These are phyloP conservation scores for Podaxis sp. DNA, from an alignment of 768 basidiomycete genomes.

Conservation along the genomic window DNA sequence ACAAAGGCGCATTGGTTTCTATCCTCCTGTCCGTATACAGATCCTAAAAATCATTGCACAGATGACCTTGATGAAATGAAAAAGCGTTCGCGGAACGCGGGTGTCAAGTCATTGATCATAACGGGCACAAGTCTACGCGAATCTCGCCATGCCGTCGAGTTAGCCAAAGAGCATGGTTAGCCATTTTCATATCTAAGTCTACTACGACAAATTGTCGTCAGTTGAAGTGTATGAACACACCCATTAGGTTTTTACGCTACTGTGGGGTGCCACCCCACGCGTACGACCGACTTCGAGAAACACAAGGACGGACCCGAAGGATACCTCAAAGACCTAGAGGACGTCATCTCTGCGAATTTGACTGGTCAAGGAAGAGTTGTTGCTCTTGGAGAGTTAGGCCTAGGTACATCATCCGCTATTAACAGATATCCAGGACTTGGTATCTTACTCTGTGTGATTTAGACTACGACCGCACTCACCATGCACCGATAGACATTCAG, in stretches of 20 bases:
- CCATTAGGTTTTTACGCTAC: constrained; percentile 64
- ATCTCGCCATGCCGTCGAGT: constrained; percentile 53
- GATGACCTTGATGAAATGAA: constrained; percentile 67
- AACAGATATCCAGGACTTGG: not conserved
- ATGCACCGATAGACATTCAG: constrained; percentile 61
- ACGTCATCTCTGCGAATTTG: constrained; percentile 48
- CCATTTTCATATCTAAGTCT: not conserved
- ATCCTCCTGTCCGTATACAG: not conserved
- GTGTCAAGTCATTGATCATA: constrained; percentile 71
- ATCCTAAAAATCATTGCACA: constrained; percentile 20
- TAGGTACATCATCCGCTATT: constrained; percentile 44
- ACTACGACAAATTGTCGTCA: not conserved
- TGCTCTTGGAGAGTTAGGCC: constrained; percentile 78
- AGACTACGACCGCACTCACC: constrained; percentile 81
- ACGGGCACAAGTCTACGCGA: constrained; percentile 74
- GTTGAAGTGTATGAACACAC: not conserved
- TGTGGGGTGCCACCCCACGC: constrained; percentile 80
- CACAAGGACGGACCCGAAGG: constrained; percentile 54
- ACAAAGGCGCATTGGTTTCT: constrained; percentile 37
- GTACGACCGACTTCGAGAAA: constrained; percentile 64
- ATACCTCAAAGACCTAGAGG: constrained; percentile 61
- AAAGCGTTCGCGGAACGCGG: constrained; percentile 52
- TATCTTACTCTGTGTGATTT: not conserved
- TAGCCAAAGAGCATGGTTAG: constrained; percentile 61
- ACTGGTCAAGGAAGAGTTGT: constrained; percentile 59